Percentiles rank a stretch among this genome's conserved stretches.
Evolutionary conservation across 2,329 filamentous ascomycete species (phyloP).

Genomic region (Balansia obtecta): DNA sequence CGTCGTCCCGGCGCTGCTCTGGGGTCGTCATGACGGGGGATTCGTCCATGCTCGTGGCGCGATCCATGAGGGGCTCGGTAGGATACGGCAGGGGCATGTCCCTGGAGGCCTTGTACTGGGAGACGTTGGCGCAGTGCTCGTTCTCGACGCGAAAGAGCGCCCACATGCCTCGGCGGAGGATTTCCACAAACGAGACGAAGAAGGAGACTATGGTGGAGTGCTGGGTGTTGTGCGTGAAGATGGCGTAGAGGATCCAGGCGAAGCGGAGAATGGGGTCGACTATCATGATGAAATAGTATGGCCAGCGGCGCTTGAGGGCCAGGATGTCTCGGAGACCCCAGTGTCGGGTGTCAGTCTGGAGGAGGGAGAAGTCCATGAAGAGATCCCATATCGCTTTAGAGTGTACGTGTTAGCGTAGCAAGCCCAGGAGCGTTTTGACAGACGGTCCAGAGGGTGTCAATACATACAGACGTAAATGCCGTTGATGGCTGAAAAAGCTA

Average conservation of each 20-base stretch:
- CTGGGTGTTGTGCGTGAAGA: conserved; percentile 67
- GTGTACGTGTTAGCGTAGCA: not conserved
- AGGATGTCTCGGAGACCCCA: conserved; percentile 63
- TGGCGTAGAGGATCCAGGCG: conserved; percentile 87
- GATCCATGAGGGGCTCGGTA: conserved; percentile 35
- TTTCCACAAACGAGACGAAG: conserved; percentile 63
- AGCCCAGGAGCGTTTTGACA: too few relatives aligned
- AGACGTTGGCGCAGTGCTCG: conserved; percentile 89
- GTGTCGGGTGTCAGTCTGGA: conserved; percentile 60
- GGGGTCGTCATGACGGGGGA: conserved; percentile 10
- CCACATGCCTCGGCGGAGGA: conserved; percentile 82
- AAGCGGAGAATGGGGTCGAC: conserved; percentile 79
- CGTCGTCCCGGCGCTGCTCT: conserved; percentile 7
- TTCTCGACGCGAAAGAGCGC: conserved; percentile 91
- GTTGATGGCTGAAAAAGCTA: conserved; percentile 71
- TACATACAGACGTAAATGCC: conserved; percentile 60
- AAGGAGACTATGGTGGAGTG: conserved; percentile 79
- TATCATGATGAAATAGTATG: conserved; percentile 78
- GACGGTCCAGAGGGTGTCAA: not conserved
- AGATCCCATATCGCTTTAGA: conserved; percentile 72
- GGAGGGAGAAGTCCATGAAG: conserved; percentile 90
- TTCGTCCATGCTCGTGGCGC: conserved; percentile 25
- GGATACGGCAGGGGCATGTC: conserved; percentile 80
- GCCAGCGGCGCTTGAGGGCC: conserved; percentile 65
- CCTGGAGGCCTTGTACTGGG: conserved; percentile 76